Base-by-base conservation (phyloP, 345 rosid genomes). In the Cardiospermum halicacabum region DNA sequence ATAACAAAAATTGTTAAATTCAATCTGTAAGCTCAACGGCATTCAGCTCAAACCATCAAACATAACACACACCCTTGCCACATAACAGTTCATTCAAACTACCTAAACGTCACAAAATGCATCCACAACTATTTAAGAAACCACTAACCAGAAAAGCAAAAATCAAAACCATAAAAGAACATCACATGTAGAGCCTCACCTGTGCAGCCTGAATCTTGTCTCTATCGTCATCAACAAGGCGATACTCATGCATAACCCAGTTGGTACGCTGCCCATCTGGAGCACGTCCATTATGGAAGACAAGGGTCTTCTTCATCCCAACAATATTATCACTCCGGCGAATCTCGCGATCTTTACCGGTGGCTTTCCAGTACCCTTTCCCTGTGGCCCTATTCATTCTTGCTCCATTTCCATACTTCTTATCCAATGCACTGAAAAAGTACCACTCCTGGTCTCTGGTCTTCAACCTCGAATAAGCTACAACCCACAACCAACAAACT, bases 231-330 rank as follows among this genome's bases (percentile, higher is more conserved):
- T 80, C 83, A 68, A 72, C 76, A 43, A 92, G 84, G 22, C 83
- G 78, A 66, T 92, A 92, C 65, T 92, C 96, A 21, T 92, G 88
- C 85, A 89, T 85, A 22, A 87, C 78, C 98, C 98, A 92, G 62
- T 89, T 74, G 45, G 96, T 89, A 51, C 86, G 72, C 49, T 61
- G 63, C 63, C 89, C 92, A 22, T 81, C 72, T 0, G 92, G 89
- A 13, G 89, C 81, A 53, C 87, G 80, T 12, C 96, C 95, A 9
- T 50, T 61, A 66, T 92, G 78, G 66, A 77, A 89, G 31, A 87
- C 92, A 15, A 87, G 81, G 0, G 75, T 84, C 77, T 87, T 92
- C 62, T 84, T 78, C 85, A 77, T 78, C 63, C 95, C 95, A 37
- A 87, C 71, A 49, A 69, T 60, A 19, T 73, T 62, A 0, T 26